Evolutionary conservation across 1,139 yeast genomes (phyloP), one percentile per base, ranked within the genome.

Genomic region (Pichia sp.): DNA sequence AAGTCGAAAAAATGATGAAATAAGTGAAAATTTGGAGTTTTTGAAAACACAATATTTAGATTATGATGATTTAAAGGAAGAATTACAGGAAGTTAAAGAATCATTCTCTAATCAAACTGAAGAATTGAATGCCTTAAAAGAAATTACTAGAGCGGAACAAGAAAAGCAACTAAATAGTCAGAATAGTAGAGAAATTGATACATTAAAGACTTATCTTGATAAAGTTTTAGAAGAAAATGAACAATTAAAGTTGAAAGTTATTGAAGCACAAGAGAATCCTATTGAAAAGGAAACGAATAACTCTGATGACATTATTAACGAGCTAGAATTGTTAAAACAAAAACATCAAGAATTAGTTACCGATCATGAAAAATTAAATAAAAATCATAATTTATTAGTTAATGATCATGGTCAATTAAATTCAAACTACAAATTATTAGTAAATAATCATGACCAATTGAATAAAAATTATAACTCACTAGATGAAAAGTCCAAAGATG

Each of bases 401-500:
- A 36, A 19, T 36, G 25, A 36, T 19, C 25, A 36, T 19, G 25
- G 8, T 18, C 25, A 36, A 19, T 11, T 36, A 19, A 36, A 36
- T 36, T 36, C 41, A 9, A 11, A 10, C 6, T 19, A 36, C 19
- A 19, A 36, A 10, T 18, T 25, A 5, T 10, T 36, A 19, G n/a
- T 18, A 6, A 14, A 19, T 16, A 22, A 22, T 30, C 51, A 54
- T 39, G 44, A 47, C 16, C 43, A 45, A 10, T 72, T 61, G 61
- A 68, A 54, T 68, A 73, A 47, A 14, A 47, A 51, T 25, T 48
- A 51, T 25, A 33, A 42, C 19, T n/a, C 27, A n/a, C 47, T 48
- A 18, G 11, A 36, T 19, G 41, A 19, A 36, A 36, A 36, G 19
- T 18, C 41, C 3, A 19, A 36, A 14, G 25, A 36, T 36, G 10